Percentiles rank a stretch among this genome's conserved stretches.
Conservation (phyloP, 2,329 filamentous ascomycete species). For the Fusarium siculi region DNA sequence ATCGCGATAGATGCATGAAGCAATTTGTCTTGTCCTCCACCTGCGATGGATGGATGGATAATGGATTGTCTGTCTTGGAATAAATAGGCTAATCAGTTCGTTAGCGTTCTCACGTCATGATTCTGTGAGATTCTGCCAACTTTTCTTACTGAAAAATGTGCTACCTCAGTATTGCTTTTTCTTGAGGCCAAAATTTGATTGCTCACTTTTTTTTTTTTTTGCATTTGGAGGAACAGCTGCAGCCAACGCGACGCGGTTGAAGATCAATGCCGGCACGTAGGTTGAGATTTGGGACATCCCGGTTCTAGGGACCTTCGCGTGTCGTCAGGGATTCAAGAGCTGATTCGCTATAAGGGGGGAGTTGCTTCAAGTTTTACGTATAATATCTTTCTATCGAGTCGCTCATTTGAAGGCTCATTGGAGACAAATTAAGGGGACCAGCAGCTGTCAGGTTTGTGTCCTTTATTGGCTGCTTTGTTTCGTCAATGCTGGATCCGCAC, state of each 20-base stretch:
- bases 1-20: constrained; percentile 45
- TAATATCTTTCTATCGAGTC: not conserved
- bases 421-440: constrained; percentile 10
- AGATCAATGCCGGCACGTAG: constrained; percentile 1
- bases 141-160: not conserved
- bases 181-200: not conserved
- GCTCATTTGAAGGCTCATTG: no score
- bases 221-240: not conserved
- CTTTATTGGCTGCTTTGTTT: not conserved
- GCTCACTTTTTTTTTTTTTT: not conserved
- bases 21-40: constrained; percentile 29
- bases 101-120: constrained; percentile 18
- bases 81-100: constrained; percentile 10
- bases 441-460: not conserved
- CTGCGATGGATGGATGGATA: not conserved
- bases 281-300: constrained; percentile 24
- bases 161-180: not conserved
- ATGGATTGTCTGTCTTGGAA: constrained; percentile 12
- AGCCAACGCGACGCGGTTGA: not conserved
- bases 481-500: constrained; percentile 6
- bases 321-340: constrained; percentile 24
- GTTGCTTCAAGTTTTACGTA: not conserved
- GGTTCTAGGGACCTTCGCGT: constrained; percentile 35
- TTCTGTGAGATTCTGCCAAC: not conserved
- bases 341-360: constrained; percentile 14